Evolutionary conservation across 2,329 filamentous ascomycete species (phyloP).

Genomic region (Dactylellina cionopaga): DNA sequence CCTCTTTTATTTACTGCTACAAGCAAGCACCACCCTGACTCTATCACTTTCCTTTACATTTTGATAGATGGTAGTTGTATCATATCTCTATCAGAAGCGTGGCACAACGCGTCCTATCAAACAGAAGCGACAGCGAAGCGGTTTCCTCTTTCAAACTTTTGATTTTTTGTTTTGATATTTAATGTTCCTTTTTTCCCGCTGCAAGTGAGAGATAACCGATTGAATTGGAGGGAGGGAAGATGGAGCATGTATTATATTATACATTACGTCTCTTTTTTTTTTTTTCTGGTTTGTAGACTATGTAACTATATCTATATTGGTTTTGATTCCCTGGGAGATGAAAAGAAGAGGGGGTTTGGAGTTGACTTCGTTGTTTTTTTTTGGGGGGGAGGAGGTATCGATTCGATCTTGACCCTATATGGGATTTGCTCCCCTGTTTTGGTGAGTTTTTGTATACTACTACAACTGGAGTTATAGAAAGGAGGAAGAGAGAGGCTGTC

Average conservation of each 20-base stretch:
- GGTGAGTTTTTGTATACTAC: no score
- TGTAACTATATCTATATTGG: no score
- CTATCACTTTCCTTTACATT: background rate
- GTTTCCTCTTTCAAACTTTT: background rate
- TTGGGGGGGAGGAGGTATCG: no score
- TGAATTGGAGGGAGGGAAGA: background rate
- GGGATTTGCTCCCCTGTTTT: no score
- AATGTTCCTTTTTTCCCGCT: background rate
- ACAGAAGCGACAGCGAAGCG: background rate
- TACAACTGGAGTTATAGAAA: no score
- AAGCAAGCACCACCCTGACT: background rate
- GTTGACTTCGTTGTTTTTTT: no score
- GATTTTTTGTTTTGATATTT: background rate
- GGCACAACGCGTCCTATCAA: background rate
- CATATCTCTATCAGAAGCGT: conserved; percentile 1
- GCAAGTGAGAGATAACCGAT: background rate
- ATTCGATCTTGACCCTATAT: no score
- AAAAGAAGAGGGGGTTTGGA: no score
- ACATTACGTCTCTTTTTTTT: background rate
- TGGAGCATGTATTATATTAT: background rate
- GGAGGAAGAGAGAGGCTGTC: no score
- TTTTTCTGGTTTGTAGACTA: no score
- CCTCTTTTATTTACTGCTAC: background rate
- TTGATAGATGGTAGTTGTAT: background rate
- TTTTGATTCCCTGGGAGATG: no score